Evolutionary conservation across 2,329 filamentous ascomycete genomes (phyloP).

Genomic region (Xylariaceae sp.): DNA sequence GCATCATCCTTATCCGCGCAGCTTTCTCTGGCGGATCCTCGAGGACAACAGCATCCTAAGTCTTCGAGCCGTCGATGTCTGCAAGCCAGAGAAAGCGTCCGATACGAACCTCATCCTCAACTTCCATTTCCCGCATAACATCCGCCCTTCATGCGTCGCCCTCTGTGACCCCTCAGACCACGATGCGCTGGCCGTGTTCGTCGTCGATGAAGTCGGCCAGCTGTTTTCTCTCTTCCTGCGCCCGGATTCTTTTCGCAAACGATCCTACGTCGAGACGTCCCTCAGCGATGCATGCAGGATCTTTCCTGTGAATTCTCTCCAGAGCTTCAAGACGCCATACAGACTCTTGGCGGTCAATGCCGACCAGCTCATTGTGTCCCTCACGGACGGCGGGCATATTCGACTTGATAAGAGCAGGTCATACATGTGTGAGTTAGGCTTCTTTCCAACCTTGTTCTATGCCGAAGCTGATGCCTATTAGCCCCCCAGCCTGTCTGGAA

Average conservation of each 20-base stretch:
- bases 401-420: conserved; percentile 57
- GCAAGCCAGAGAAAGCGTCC: conserved; percentile 56
- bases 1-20: conserved; percentile 69
- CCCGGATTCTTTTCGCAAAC: conserved; percentile 73
- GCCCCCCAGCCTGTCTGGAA: conserved; percentile 50
- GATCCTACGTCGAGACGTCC: conserved; percentile 63
- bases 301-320: conserved; percentile 64
- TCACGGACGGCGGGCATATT: conserved; percentile 73
- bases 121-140: conserved; percentile 67
- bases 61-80: conserved; percentile 76
- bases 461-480: conserved; percentile 25
- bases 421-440: conserved; percentile 40
- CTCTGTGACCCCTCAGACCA: conserved; percentile 72
- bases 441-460: neutral
- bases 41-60: conserved; percentile 76
- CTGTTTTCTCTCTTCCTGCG: conserved; percentile 82
- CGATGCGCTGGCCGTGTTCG: conserved; percentile 52
- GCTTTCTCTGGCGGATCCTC: conserved; percentile 85
- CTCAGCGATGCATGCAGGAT: conserved; percentile 73
- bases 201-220: conserved; percentile 64
- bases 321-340: conserved; percentile 69
- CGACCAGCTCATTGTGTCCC: conserved; percentile 70
- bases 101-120: conserved; percentile 73
- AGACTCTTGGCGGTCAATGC: conserved; percentile 69
- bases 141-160: conserved; percentile 72